Evolutionary conservation across 768 basidiomycete genomes (phyloP), one percentile per base, ranked within the genome.

Genomic region (Rossbeevera mucosa): DNA sequence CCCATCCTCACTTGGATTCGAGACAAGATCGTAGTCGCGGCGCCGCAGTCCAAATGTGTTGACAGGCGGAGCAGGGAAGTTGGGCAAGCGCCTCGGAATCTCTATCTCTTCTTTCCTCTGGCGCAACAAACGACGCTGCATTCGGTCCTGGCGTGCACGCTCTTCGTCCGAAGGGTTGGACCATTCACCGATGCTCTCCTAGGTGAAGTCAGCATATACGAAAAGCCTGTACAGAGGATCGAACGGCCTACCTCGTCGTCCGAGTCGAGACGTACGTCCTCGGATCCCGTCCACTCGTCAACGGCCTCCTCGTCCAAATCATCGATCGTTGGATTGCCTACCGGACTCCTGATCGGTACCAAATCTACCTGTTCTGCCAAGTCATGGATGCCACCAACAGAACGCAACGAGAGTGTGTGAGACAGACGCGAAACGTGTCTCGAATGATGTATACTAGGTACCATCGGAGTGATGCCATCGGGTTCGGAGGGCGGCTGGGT

Each of bases 91-190:
- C 47, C 89, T 80, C 7, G 88, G 88, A 50, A 77, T 75, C 65
- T 88, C 85, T 1, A 75, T 64, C 51, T 79, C 79, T 16, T 73
- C 77, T 11, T 64, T 66, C 59, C 70, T 71, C 28, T 57, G 62
- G 18, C 81, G 80, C 30, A 80, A 80, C 51, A 80, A 66, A 33
- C 86, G 82, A 42, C 85, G 81, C 40, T 85, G 80, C 42, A 80
- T 68, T 26, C 88, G 81, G 26, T 77, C 70, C 56, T 83, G 83
- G 20, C 89, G 80, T 4, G 86, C 89, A 25, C 85, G 80, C 63
- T 93, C 91, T 68, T 93, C 91, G 62, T 93, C 91, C 22, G 91
- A 93, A 16, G 91, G 91, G 62, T 93, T 93, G 21, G 91, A 93
- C 80, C 81, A 93, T 71, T 93, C 90, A 24, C 88, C 89, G 45